These are phyloP conservation scores for Chaetomium tenue DNA, from an alignment of 495 filamentous ascomycete species.

Conservation along the genomic window DNA sequence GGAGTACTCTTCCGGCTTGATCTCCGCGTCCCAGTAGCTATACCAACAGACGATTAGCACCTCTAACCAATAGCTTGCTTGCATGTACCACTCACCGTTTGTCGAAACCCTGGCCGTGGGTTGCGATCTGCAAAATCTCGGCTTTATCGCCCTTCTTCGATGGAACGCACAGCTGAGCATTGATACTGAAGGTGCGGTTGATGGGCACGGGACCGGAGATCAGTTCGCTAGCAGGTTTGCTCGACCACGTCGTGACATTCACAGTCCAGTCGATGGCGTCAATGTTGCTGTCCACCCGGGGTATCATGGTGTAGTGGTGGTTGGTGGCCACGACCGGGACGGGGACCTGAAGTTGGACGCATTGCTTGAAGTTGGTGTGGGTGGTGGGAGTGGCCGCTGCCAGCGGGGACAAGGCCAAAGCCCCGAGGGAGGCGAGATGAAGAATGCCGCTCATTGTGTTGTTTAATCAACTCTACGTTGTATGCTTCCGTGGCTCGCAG, in stretches of 20 bases:
- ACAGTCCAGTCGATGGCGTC: conserved; percentile 11
- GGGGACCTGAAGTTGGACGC: conserved; percentile 2
- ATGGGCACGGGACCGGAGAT: not conserved
- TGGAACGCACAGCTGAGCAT: conserved; percentile 7
- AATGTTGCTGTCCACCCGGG: conserved; percentile 6
- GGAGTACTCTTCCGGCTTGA: conserved; percentile 5
- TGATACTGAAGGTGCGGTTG: conserved; percentile 2
- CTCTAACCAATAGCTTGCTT: not conserved
- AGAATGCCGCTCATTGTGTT: conserved; percentile 1
- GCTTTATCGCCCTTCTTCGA: not conserved
- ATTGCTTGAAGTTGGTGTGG: conserved; percentile 1
- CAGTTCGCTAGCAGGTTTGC: not conserved
- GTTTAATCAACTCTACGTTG: no score
- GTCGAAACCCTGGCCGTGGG: not conserved
- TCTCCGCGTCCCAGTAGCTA: conserved; percentile 2
- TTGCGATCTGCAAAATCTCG: conserved; percentile 2
- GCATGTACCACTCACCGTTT: not conserved
- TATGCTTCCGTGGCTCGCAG: no score
- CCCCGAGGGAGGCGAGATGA: not conserved
- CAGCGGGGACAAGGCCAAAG: not conserved
- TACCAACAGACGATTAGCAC: not conserved
- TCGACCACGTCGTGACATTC: conserved; percentile 2
- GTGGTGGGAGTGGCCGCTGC: not conserved
- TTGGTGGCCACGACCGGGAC: conserved; percentile 4
- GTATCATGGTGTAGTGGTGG: conserved; percentile 1